A percentile compares a stretch with the other conserved stretches of the same genome.
phyloP scores from a whole-genome alignment of 495 filamentous ascomycete genomes.

The Gamarada debralockiae region DNA sequence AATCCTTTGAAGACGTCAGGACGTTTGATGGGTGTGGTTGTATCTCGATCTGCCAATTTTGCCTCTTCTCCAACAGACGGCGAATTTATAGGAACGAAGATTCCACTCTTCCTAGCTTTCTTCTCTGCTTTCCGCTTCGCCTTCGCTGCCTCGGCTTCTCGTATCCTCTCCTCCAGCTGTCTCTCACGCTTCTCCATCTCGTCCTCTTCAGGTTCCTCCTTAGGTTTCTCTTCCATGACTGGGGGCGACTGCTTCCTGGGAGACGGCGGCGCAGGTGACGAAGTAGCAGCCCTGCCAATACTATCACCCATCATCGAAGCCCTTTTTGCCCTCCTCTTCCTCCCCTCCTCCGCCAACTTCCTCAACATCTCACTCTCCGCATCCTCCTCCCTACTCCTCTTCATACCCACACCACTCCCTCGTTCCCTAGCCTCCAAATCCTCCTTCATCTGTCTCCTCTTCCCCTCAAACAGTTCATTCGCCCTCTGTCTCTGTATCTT shows the following conservation, averaged over 20 bases:
- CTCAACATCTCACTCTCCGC: constrained; percentile 56
- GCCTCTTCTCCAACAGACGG: constrained; percentile 9
- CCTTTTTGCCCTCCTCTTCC: constrained; percentile 44
- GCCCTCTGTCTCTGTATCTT: constrained; percentile 57
- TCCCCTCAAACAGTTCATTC: constrained; percentile 60
- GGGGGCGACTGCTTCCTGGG: not conserved
- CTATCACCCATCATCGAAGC: constrained; percentile 40
- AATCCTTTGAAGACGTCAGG: constrained; percentile 27
- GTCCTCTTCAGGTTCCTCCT: constrained; percentile 23
- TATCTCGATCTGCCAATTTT: constrained; percentile 15
- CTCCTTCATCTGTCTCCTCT: constrained; percentile 69
- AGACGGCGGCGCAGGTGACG: constrained; percentile 14
- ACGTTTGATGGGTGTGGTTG: constrained; percentile 27
- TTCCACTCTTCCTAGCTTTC: constrained; percentile 27
- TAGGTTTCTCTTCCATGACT: not conserved
- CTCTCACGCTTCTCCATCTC: constrained; percentile 20
- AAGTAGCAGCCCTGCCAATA: not conserved
- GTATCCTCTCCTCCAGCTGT: constrained; percentile 19
- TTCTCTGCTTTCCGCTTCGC: constrained; percentile 26
- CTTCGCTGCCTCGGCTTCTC: constrained; percentile 21
- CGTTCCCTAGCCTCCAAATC: constrained; percentile 64
- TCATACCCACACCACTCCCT: constrained; percentile 34
- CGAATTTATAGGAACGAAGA: constrained; percentile 21
- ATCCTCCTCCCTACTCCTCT: constrained; percentile 48
- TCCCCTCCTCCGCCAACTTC: constrained; percentile 62